Evolutionary conservation across 139 green algal species (phyloP).

Genomic region (Mesotaenium endlicherianum): DNA sequence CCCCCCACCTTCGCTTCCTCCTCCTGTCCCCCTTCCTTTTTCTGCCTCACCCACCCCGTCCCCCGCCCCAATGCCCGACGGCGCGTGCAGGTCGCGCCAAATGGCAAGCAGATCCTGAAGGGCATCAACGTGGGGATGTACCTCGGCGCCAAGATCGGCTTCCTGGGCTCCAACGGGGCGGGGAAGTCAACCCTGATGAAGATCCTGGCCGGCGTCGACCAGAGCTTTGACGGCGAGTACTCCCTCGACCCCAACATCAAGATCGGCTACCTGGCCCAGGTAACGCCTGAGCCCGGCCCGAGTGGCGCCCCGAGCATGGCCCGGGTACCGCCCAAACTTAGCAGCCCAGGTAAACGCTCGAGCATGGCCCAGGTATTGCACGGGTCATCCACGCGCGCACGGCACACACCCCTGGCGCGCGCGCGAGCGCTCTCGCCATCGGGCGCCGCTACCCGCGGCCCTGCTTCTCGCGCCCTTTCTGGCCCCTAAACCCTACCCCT

Average conservation of each 20-base stretch:
- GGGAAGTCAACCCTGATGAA: constrained; percentile 78
- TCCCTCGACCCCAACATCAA: constrained; percentile 63
- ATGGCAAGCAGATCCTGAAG: constrained; percentile 80
- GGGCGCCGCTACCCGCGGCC: too few relatives aligned
- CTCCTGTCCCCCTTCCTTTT: background rate
- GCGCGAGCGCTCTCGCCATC: too few relatives aligned
- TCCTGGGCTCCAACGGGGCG: constrained; percentile 65
- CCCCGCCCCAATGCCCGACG: background rate
- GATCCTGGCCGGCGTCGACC: constrained; percentile 69
- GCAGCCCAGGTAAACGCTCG: too few relatives aligned
- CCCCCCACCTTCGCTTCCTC: background rate
- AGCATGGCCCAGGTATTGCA: too few relatives aligned
- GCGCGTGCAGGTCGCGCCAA: constrained; percentile 60
- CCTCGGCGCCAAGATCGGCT: constrained; percentile 77
- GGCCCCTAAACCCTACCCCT: too few relatives aligned
- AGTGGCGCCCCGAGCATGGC: too few relatives aligned
- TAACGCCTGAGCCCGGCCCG: background rate
- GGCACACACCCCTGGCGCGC: too few relatives aligned
- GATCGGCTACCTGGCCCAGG: constrained; percentile 68
- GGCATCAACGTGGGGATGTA: constrained; percentile 81
- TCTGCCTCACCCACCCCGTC: background rate
- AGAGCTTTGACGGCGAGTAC: constrained; percentile 58
- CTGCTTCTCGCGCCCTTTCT: too few relatives aligned
- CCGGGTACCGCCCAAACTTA: too few relatives aligned
- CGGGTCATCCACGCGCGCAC: too few relatives aligned